Evolutionary conservation across 2,329 filamentous ascomycete genomes (phyloP).

Genomic region (Fusarium kyushuense): DNA sequence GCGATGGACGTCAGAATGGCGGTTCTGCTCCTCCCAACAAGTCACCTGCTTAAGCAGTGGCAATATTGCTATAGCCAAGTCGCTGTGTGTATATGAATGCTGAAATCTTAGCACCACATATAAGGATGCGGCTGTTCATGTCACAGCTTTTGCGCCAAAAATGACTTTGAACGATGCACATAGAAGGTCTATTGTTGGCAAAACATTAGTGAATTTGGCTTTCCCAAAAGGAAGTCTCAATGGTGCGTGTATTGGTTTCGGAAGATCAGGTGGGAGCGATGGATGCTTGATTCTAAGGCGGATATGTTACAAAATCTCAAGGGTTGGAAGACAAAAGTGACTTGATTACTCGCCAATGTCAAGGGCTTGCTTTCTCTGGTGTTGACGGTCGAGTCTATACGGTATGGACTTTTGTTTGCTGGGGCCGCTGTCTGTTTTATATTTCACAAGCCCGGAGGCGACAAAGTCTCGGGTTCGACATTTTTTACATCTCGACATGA

Average conservation of each 20-base stretch:
- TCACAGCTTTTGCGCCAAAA: slow-evolving; percentile 46
- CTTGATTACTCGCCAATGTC: slow-evolving; percentile 48
- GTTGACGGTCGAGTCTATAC: slow-evolving; percentile 49
- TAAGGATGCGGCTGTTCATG: slow-evolving; percentile 43
- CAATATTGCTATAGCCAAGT: slow-evolving; percentile 39
- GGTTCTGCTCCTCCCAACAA: slow-evolving; percentile 68
- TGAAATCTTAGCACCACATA: slow-evolving; percentile 41
- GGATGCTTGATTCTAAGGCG: slow-evolving; percentile 54
- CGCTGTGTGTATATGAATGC: slow-evolving; percentile 48
- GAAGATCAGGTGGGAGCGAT: slow-evolving; percentile 56
- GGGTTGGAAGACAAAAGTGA: slow-evolving; percentile 58
- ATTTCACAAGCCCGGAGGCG: slow-evolving; percentile 50
- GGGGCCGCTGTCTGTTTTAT: slow-evolving; percentile 48
- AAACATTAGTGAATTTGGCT: slow-evolving; percentile 58
- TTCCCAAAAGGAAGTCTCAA: slow-evolving; percentile 55
- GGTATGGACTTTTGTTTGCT: slow-evolving; percentile 51
- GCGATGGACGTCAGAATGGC: slow-evolving; percentile 73
- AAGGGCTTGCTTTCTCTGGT: slow-evolving; percentile 50
- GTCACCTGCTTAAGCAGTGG: slow-evolving; percentile 65
- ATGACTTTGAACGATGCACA: slow-evolving; percentile 59
- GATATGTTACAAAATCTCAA: slow-evolving; percentile 52
- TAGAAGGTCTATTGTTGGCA: slow-evolving; percentile 61
- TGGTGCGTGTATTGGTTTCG: slow-evolving; percentile 53
- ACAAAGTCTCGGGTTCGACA: slow-evolving; percentile 14
- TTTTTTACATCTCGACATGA: slow-evolving; percentile 13